phyloP scores from a whole-genome alignment of 2,329 filamentous ascomycete genomes.

The Fusarium annulatum region DNA sequence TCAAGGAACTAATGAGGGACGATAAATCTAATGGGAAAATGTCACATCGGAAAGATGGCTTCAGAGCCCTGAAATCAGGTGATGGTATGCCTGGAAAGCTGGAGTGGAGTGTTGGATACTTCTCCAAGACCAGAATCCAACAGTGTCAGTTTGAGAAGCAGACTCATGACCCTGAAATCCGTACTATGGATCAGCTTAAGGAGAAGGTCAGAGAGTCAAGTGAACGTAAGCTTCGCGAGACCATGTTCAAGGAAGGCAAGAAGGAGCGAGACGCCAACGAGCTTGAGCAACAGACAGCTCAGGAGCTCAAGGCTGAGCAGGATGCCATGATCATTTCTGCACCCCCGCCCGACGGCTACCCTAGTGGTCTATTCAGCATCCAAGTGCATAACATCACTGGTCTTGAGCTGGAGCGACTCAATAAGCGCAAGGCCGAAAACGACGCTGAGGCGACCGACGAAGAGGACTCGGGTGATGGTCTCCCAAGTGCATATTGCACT shows the following conservation, averaged over 20 bases:
- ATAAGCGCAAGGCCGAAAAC: constrained; percentile 63
- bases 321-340: constrained; percentile 76
- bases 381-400: constrained; percentile 80
- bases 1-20: constrained; percentile 72
- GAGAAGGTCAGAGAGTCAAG: constrained; percentile 65
- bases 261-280: constrained; percentile 67
- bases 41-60: constrained; percentile 71
- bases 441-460: constrained; percentile 62
- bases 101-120: constrained; percentile 78
- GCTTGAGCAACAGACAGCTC: constrained; percentile 73
- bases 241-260: constrained; percentile 58
- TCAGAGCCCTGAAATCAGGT: constrained; percentile 71
- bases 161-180: constrained; percentile 67
- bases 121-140: constrained; percentile 72
- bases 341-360: constrained; percentile 70
- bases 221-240: constrained; percentile 73
- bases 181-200: constrained; percentile 67
- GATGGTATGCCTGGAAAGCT: constrained; percentile 77
- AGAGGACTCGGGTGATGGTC: constrained; percentile 70
- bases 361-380: constrained; percentile 74
- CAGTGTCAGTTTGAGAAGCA: constrained; percentile 70
- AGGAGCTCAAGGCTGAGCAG: constrained; percentile 70
- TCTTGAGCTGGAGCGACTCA: constrained; percentile 69
- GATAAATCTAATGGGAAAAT: constrained; percentile 70
- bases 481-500: constrained; percentile 78